These are phyloP conservation scores for Xylaria flabelliformis DNA, from an alignment of 495 filamentous ascomycete species.

Conservation along the genomic window DNA sequence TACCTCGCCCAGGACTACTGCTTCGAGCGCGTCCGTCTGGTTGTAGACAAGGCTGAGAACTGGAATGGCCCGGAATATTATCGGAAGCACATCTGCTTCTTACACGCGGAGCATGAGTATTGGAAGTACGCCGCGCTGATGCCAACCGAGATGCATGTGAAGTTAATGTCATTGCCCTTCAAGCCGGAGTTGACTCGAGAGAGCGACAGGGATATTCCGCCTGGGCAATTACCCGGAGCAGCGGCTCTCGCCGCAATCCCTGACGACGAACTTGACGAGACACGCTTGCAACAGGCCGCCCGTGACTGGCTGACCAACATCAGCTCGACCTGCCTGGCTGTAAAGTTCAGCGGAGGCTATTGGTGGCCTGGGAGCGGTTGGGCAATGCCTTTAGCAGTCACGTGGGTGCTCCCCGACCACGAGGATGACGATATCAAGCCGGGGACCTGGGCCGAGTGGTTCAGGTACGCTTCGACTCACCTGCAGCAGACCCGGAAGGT, in stretches of 20 bases:
- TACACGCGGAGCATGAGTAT: constrained; percentile 10
- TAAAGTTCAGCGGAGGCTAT: constrained; percentile 24
- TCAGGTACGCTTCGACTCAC: constrained; percentile 35
- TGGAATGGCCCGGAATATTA: constrained; percentile 24
- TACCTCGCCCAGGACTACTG: constrained; percentile 21
- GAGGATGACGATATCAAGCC: constrained; percentile 30
- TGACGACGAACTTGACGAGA: background rate
- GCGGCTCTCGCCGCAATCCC: constrained; percentile 10
- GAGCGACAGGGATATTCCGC: background rate
- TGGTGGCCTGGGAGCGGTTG: constrained; percentile 29
- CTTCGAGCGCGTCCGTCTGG: constrained; percentile 22
- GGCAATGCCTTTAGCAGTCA: constrained; percentile 29
- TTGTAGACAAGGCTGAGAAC: constrained; percentile 9
- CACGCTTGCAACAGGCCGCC: constrained; percentile 11
- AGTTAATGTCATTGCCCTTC: constrained; percentile 22
- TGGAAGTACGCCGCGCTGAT: constrained; percentile 21
- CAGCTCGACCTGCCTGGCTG: constrained; percentile 14
- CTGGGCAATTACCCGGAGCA: background rate
- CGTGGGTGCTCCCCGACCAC: constrained; percentile 31
- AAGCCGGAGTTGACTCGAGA: constrained; percentile 22
- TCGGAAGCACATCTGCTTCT: constrained; percentile 18
- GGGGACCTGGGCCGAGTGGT: constrained; percentile 38
- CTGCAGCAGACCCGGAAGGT: constrained; percentile 32
- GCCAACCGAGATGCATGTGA: constrained; percentile 10
- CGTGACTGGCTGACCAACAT: constrained; percentile 21